Base-by-base conservation (phyloP, 257 asterid species). In the Ocimum tenuiflorum region DNA sequence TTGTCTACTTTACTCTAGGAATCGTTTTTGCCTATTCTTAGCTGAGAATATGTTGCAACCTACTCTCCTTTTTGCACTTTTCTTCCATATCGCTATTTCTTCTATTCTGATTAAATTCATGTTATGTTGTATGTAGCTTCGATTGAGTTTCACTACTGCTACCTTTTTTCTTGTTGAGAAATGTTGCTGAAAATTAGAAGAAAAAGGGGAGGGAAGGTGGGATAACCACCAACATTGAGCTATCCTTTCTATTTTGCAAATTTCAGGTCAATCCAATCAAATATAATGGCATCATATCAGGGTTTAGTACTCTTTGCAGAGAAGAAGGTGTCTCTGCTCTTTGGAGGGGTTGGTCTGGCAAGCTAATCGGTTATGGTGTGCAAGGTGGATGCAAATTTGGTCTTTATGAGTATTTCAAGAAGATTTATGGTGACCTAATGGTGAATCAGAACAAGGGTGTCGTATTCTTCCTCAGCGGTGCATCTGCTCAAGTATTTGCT, bases 341-440 rank as follows among this genome's bases (percentile, higher is more conserved):
- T 45, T 80, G 92, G 91, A 83, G 87, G 79, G 95, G 94, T 50
- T 88, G 95, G 94, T 83, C 95, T n/a, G 81, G 91, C 3, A 88
- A 85, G 62, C 79, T 85, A 43, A 72, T 88, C 24, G 95, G 95
- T 1, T 88, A 88, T 60, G 91, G 91, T 10, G 70, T 74, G 35
- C 94, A 85, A 76, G 94, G 96, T 12, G 96, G 91, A 47, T 88
- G 81, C 68, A 83, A 65, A 72, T 88, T 85, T 39, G 89, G 94
- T 27, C 85, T 88, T 22, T 88, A 85, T 42, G 95, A 88, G 63
- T 83, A 83, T 70, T 85, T 85, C 78, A 88, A 88, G 80, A 82
- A 74, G 63, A 22, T 77, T 27, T 88, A 88, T 51, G 83, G 83
- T 1, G 88, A 77, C 50, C 24, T 78, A 48, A 67, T 88, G 54